phyloP scores from a whole-genome alignment of 2,329 filamentous ascomycete species.

The Plectosphaerella sp. region DNA sequence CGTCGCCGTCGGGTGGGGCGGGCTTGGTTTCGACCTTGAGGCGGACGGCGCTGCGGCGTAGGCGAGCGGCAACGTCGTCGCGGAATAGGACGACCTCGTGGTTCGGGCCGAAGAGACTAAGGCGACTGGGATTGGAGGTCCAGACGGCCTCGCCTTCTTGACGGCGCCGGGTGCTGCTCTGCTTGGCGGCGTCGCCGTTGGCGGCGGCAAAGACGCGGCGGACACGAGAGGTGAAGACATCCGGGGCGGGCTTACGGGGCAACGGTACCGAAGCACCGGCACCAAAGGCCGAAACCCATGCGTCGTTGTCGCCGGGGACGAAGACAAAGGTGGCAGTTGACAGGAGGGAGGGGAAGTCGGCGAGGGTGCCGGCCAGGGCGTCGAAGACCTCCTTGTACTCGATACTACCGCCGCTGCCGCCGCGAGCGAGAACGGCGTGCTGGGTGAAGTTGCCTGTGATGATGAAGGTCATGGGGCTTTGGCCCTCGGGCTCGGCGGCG shows the following conservation, averaged over 20 bases:
- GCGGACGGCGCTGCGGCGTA: slow-evolving; percentile 71
- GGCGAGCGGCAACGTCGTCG: slow-evolving; percentile 77
- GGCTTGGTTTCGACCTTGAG: slow-evolving; percentile 45
- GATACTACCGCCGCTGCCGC: slow-evolving; percentile 75
- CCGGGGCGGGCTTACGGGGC: slow-evolving; percentile 70
- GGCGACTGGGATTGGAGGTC: slow-evolving; percentile 80
- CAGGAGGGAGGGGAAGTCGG: slow-evolving; percentile 79
- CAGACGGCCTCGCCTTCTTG: slow-evolving; percentile 67
- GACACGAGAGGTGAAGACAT: slow-evolving; percentile 85
- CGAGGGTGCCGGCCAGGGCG: slow-evolving; percentile 72
- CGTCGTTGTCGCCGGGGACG: slow-evolving; percentile 93
- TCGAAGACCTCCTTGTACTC: slow-evolving; percentile 98
- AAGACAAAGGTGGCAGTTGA: slow-evolving; percentile 82
- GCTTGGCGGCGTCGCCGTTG: slow-evolving; percentile 55
- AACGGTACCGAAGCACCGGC: slow-evolving; percentile 68
- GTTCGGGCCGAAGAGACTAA: slow-evolving; percentile 80
- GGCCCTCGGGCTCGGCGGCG: slow-evolving; percentile 56
- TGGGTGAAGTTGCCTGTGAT: slow-evolving; percentile 80
- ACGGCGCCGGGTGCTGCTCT: slow-evolving; percentile 20
- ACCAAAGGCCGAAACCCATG: slow-evolving; percentile 86
- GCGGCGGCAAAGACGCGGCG: slow-evolving; percentile 75
- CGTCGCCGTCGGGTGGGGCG: slow-evolving; percentile 28
- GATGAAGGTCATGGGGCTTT: slow-evolving; percentile 73
- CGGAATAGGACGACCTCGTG: slow-evolving; percentile 85
- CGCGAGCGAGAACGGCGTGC: slow-evolving; percentile 60